Conservation (phyloP, 1,139 yeast species). For the Hanseniaspora gamundiae region DNA sequence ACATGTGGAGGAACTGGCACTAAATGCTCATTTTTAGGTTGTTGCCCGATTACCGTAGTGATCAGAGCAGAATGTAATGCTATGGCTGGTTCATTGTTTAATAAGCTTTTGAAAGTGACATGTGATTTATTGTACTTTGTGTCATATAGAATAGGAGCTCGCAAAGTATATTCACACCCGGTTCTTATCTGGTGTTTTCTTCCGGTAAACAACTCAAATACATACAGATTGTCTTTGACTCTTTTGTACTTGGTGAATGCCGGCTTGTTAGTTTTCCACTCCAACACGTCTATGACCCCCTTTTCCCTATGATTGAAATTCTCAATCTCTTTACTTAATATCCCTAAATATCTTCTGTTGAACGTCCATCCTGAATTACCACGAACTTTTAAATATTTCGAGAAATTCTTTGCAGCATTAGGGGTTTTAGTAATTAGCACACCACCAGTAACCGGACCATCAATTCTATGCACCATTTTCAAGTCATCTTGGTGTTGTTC, state of each 20-base stretch:
- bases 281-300: neutral
- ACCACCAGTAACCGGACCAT: constrained; percentile 30
- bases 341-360: constrained; percentile 20
- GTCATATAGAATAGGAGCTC: constrained; percentile 23
- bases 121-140: constrained; percentile 17
- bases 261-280: neutral
- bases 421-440: constrained; percentile 24
- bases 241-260: constrained; percentile 12
- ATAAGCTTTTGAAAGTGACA: constrained; percentile 2
- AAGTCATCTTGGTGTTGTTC: constrained; percentile 10
- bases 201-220: constrained; percentile 32
- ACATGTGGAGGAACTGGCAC: constrained; percentile 12
- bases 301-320: neutral
- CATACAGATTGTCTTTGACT: constrained; percentile 17
- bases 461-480: constrained; percentile 27
- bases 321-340: constrained; percentile 9
- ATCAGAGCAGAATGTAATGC: constrained; percentile 24
- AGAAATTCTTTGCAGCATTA: constrained; percentile 23
- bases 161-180: constrained; percentile 21
- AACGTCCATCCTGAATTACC: constrained; percentile 25
- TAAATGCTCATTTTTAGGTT: constrained; percentile 10
- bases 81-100: constrained; percentile 14
- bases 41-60: constrained; percentile 17
- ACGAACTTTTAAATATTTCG: constrained; percentile 22
- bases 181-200: constrained; percentile 34